Base-by-base conservation (phyloP, 2,329 filamentous ascomycete genomes). In the Coniella vitis region DNA sequence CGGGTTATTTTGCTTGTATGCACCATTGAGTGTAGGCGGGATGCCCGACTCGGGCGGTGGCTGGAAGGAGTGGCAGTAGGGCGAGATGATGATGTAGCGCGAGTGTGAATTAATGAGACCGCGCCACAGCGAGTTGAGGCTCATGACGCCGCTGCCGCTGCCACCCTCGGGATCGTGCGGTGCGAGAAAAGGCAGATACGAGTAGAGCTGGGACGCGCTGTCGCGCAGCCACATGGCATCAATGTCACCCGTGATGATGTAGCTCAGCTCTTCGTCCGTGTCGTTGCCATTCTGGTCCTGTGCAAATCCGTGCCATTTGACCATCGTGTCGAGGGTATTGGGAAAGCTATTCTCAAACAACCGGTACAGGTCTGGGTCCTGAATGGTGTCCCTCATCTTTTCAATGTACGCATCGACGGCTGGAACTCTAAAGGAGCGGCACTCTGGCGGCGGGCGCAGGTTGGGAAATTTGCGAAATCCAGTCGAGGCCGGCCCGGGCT, bases 51-150 rank as follows among this genome's bases (percentile, higher is more conserved):
- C 86, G 2, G 80, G 75, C 0, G 90, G 90, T 2, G 90, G 88
- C 63, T 95, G 90, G 67, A 95, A 95, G 12, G 87, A 85, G 63
- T 95, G 93, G 73, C 90, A 95, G 66, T 93, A 93, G 0, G 90
- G 89, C 14, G 76, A 78, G 29, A 75, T 74, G 47, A 79, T 70
- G 45, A 88, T 73, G 62, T 86, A 87, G 38, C 84, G 73, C 19
- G 83, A 72, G 61, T 88, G 84, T 5, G 85, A 70, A 60, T 88
- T 87, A 62, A 89, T 84, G 3, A 84, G 75, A 1, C 84, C 84
- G 13, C 84, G 75, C 65, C 83, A 87, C 0, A 88, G 68, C 19
- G 77, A 79, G 31, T 83, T 83, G 17, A 88, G 70, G 1, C 81
- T 83, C 17, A 82, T 82, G 17, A 88, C n/a, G n/a, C n/a, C n/a